Percentiles rank a stretch among this genome's conserved stretches.
Conservation (phyloP, 1,139 yeast species). For the Protomyces macrosporus region DNA sequence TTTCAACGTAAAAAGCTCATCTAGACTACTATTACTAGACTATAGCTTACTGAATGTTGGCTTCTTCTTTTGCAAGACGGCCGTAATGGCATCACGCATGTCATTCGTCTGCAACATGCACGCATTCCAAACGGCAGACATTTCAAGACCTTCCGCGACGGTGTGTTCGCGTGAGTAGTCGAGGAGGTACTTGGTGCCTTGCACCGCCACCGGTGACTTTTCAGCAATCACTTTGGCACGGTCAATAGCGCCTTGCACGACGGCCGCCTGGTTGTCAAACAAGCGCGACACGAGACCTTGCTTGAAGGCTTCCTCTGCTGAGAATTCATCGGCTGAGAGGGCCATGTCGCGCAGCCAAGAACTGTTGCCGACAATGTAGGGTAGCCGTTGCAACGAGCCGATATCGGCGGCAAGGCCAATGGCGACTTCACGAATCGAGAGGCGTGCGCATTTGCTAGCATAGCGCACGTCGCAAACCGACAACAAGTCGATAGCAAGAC, state of each 20-base stretch:
- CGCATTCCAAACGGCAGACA: conserved; percentile 32
- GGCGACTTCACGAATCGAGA: conserved; percentile 65
- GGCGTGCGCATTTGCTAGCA: conserved; percentile 50
- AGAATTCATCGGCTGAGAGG: conserved; percentile 57
- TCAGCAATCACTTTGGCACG: conserved; percentile 51
- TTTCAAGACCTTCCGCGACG: conserved; percentile 42
- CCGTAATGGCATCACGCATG: conserved; percentile 19
- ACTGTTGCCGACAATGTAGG: conserved; percentile 51
- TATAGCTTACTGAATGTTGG: conserved; percentile 11
- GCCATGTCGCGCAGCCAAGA: conserved; percentile 60
- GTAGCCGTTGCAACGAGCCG: conserved; percentile 64
- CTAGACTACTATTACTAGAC: background rate
- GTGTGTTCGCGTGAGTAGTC: conserved; percentile 49
- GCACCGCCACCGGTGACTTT: conserved; percentile 56
- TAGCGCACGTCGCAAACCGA: conserved; percentile 56
- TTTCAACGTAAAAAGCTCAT: conserved; percentile 30
- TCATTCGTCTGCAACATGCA: conserved; percentile 20
- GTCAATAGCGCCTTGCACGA: conserved; percentile 48
- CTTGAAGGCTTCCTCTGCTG: conserved; percentile 51
- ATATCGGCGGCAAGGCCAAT: conserved; percentile 77
- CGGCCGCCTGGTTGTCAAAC: conserved; percentile 47
- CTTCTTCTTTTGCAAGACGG: conserved; percentile 11
- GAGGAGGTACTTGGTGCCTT: conserved; percentile 58
- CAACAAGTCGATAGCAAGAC: conserved; percentile 65
- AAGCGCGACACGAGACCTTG: conserved; percentile 54